A percentile compares a stretch with the other conserved stretches of the same genome.
Conservation (phyloP, 495 filamentous ascomycete genomes). For the Aspergillus ostianus region DNA sequence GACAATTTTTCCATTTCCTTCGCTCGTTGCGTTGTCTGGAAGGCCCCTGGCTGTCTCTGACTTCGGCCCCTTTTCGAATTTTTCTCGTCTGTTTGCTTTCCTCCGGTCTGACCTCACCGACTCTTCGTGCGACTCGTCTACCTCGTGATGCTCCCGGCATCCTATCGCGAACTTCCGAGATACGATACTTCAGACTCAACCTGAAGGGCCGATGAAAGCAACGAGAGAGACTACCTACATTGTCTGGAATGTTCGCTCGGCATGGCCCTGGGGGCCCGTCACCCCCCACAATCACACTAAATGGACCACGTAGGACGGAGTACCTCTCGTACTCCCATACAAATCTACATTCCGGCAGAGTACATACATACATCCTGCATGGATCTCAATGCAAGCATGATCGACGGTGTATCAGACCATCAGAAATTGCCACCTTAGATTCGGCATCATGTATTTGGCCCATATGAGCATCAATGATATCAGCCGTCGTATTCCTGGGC, state of each 20-base stretch:
- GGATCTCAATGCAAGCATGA: background rate
- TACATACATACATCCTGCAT: background rate
- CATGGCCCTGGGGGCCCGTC: no score
- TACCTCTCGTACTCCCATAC: background rate
- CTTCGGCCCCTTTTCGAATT: conserved; percentile 5
- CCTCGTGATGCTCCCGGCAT: background rate
- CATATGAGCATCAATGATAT: background rate
- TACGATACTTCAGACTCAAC: background rate
- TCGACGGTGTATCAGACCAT: background rate
- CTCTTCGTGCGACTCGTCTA: background rate
- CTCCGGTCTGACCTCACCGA: conserved; percentile 8
- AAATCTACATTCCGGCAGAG: no score
- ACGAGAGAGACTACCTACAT: background rate
- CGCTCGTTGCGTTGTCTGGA: conserved; percentile 8
- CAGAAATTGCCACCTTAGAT: background rate
- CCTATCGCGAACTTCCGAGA: background rate
- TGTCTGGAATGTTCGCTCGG: background rate
- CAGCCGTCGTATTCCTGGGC: background rate
- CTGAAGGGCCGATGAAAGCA: background rate
- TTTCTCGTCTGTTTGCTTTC: background rate
- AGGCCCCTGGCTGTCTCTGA: conserved; percentile 1
- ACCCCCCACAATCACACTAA: background rate
- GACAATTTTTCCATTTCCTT: conserved; percentile 11
- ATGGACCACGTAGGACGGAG: background rate
- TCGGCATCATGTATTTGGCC: no score